Evolutionary conservation across 75 land plant species (phyloP), one percentile per base, ranked within the genome.

Genomic region (Cryptomeria japonica): DNA sequence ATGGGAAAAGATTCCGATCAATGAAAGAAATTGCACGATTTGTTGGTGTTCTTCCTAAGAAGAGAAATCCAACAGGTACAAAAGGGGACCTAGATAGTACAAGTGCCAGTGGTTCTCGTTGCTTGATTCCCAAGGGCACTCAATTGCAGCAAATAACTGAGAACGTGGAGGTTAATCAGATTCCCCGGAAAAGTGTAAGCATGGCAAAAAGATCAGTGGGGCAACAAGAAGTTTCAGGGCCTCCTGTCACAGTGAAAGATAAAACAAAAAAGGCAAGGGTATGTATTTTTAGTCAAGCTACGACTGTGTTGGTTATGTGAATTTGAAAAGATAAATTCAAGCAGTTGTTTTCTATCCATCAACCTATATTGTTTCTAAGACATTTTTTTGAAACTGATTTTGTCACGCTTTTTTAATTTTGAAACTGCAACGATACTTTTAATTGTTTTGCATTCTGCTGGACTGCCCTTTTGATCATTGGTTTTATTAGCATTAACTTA

Each of bases 1-100:
- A 80, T 14, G 83, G 83, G 49, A 80, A 42, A 80, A 42, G 83
- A 80, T 80, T 80, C 83, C 42, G 83, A 47, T 80, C 83, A 80
- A 42, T 80, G 83, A 80, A 25, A 80, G 83, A 80, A 80, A 28
- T 80, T 80, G n/a, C 28, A 44, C 42, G 83, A 38, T 80, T 38
- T 42, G n/a, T 80, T 80, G 83, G 49, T 37, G 25, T 80, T 80
- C 10, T 42, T 80, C 83, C 83, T 2, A 80, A 41, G 83, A 80
- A 25, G n/a, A 42, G 44, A 22, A 1, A 19, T 9, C 6, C 13
- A 22, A 42, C 49, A 42, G 83, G 32, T 44, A 44, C 8, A 25
- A 31, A 82, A 82, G 32, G 9, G 44, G 5, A 46, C 14, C 13
- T 39, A 25, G 49, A 82, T 44, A 28, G 13, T 10, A 44, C n/a